Evolutionary conservation across 306 rosid species (phyloP).

Genomic region (Lathyrus tuberosus): DNA sequence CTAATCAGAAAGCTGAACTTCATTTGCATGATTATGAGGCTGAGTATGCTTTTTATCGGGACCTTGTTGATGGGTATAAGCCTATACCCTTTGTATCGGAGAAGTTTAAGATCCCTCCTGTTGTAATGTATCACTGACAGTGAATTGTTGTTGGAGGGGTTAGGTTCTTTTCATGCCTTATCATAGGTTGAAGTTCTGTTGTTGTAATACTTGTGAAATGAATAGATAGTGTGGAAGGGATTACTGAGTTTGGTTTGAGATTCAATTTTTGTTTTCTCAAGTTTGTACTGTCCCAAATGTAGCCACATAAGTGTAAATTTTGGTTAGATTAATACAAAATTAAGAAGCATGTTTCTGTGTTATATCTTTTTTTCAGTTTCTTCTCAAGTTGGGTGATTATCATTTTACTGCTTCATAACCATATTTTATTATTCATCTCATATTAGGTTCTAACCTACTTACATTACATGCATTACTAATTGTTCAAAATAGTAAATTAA

Average conservation of each 20-base stretch:
- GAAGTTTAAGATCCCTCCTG: slow-evolving; percentile 78
- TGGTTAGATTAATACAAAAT: slow-evolving; percentile 46
- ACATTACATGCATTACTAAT: too few relatives aligned
- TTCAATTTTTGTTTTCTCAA: slow-evolving; percentile 39
- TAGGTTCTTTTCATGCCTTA: slow-evolving; percentile 23
- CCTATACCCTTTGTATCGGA: slow-evolving; percentile 72
- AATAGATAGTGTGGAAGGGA: slow-evolving; percentile 41
- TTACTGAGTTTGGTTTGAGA: slow-evolving; percentile 38
- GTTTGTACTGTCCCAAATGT: slow-evolving; percentile 50
- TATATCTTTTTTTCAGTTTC: slow-evolving; percentile 8
- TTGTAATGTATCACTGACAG: slow-evolving; percentile 69
- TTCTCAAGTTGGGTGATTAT: too few relatives aligned
- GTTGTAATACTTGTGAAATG: slow-evolving; percentile 40
- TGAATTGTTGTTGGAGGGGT: slow-evolving; percentile 31
- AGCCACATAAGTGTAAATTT: slow-evolving; percentile 55
- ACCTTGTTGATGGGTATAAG: slow-evolving; percentile 59
- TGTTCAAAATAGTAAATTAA: too few relatives aligned
- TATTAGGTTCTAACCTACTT: too few relatives aligned
- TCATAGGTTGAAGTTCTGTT: background rate
- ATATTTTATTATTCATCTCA: too few relatives aligned
- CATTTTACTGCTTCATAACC: too few relatives aligned
- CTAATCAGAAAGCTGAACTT: slow-evolving; percentile 90
- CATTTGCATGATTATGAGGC: slow-evolving; percentile 93
- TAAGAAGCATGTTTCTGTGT: slow-evolving; percentile 14
- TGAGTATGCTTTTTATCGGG: slow-evolving; percentile 79